Evolutionary conservation across 192 early-diverging fungal species (phyloP), one percentile per base, ranked within the genome.

Genomic region (Kappamyces sp.): DNA sequence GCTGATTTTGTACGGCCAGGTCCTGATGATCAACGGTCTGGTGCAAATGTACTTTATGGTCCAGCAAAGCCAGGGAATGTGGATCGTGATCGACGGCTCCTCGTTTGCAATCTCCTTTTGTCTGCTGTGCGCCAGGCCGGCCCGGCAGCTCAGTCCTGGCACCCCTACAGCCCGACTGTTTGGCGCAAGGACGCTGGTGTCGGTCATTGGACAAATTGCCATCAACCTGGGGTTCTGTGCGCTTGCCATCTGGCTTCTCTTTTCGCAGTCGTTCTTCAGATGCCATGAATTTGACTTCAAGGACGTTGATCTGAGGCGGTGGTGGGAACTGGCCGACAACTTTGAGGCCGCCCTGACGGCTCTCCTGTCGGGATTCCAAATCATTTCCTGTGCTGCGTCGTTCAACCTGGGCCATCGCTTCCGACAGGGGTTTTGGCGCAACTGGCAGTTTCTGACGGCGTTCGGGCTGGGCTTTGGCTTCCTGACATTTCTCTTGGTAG

Each of bases 291-390:
- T 90, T 67, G 84, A 88, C 61, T 74, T 74, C 43, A 66, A 69
- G 22, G 62, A 73, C 45, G 62, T 79, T 15, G 78, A 88, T 54
- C 68, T 81, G 11, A 61, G 77, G 34, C 66, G 80, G 43, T 90
- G 88, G 88, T 90, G 86, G 84, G 66, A 87, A 14, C 68, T 87
- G n/a, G 86, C 76, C 45, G 88, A 90, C 59, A 88, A 88, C 61
- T 90, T 77, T 57, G 86, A 90, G 68, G 70, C 76, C n/a, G 80
- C 69, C 59, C 62, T 84, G 39, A 78, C 82, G 22, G 74, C 81
- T 0, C 67, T 88, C 32, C 64, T 87, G 2, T 62, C 68, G 12
- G 57, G 81, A 49, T 86, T 84, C 73, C 86, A 88, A 62, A 86
- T 88, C 66, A 73, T 84, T 62, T 74, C 86, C 66, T 75, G 66